phyloP scores from a whole-genome alignment of 768 basidiomycete genomes.

The Suillus clintonianus region DNA sequence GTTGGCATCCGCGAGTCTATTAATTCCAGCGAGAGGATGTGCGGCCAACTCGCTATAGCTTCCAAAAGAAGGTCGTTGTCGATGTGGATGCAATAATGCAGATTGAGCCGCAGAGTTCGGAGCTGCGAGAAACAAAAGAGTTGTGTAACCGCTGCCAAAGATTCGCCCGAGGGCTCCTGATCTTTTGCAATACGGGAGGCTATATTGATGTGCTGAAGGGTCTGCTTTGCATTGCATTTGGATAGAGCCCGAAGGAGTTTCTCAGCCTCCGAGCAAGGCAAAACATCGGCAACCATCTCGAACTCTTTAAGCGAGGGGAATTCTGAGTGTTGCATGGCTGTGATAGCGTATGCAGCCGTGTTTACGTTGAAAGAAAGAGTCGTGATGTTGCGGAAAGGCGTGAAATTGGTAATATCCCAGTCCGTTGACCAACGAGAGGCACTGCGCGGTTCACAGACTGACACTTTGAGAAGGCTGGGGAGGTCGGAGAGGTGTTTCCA shows the following conservation, averaged over 20 bases:
- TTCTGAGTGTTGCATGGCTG: neutral
- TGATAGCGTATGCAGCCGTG: neutral
- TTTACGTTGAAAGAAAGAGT: neutral
- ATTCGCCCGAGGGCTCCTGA: neutral
- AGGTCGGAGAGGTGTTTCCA: neutral
- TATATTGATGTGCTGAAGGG: neutral
- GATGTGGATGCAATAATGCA: neutral
- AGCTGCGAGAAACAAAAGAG: neutral
- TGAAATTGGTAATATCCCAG: neutral
- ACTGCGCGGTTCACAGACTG: neutral
- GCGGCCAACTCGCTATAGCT: neutral
- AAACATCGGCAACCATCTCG: neutral
- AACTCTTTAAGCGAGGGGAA: neutral
- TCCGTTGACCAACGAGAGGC: neutral
- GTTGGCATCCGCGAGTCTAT: neutral
- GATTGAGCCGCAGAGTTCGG: neutral
- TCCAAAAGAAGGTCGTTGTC: neutral
- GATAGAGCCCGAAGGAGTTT: neutral
- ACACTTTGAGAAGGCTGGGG: neutral
- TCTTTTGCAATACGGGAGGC: neutral
- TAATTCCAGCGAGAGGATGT: neutral
- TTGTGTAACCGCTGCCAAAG: neutral
- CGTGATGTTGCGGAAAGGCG: neutral
- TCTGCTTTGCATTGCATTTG: neutral
- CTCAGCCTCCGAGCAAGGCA: neutral